These are phyloP conservation scores for Cryptosporidium tyzzeri DNA, from an alignment of 169 alveolate species.

Conservation along the genomic window DNA sequence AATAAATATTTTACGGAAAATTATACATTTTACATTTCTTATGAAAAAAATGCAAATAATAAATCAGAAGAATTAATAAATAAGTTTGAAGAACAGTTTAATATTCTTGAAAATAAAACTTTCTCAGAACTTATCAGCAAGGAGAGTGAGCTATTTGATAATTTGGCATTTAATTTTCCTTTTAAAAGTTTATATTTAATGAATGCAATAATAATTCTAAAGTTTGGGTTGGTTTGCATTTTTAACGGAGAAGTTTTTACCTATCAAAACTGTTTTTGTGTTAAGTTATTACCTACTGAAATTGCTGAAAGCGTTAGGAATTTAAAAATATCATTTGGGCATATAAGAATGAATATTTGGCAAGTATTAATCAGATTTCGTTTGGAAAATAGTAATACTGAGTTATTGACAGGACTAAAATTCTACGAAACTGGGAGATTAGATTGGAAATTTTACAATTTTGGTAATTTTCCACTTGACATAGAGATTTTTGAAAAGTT, in stretches of 20 bases:
- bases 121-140: background rate
- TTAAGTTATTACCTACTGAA: background rate
- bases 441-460: conserved; percentile 17
- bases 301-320: background rate
- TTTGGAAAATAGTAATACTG: background rate
- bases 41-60: background rate
- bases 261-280: background rate
- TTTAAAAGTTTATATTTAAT: background rate
- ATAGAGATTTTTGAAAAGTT: background rate
- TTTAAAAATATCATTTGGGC: background rate
- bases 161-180: conserved; percentile 56
- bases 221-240: conserved; percentile 9
- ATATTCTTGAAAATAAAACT: background rate
- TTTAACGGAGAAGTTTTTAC: background rate
- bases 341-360: conserved; percentile 34
- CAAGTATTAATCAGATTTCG: background rate
- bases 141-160: conserved; percentile 8
- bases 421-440: conserved; percentile 50
- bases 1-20: conserved; percentile 7
- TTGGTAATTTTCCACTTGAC: too few relatives aligned
- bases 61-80: background rate
- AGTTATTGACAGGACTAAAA: background rate
- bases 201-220: background rate
- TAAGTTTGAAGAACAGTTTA: background rate
- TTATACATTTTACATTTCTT: conserved; percentile 31